Percentiles rank a stretch among this genome's conserved stretches.
phyloP scores from a whole-genome alignment of 371 early-diverging fungal genomes.

The Fennellomyces sp. region DNA sequence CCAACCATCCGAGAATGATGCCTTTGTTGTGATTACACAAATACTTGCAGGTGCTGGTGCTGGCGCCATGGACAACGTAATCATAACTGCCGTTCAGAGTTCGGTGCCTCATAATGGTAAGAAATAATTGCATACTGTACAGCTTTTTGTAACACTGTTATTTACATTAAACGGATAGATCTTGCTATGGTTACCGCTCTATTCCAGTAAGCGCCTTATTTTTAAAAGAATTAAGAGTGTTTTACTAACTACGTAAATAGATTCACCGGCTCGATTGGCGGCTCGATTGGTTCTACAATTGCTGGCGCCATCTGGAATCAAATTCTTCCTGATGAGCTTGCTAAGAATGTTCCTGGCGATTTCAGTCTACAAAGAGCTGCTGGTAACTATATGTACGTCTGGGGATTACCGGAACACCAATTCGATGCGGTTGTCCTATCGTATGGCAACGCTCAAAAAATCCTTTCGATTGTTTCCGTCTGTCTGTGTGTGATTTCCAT shows the following conservation, averaged over 20 bases:
- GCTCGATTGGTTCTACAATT: slow-evolving; percentile 27
- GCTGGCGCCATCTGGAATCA: slow-evolving; percentile 44
- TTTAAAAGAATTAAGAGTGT: too few relatives aligned
- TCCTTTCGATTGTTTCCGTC: slow-evolving; percentile 31
- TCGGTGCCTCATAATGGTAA: slow-evolving; percentile 38
- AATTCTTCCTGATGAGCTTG: slow-evolving; percentile 33
- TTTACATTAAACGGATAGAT: too few relatives aligned
- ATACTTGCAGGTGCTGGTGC: slow-evolving; percentile 39
- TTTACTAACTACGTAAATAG: too few relatives aligned
- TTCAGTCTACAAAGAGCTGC: slow-evolving; percentile 20
- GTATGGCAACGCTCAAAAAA: slow-evolving; percentile 33
- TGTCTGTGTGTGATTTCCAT: slow-evolving; percentile 26
- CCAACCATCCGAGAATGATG: slow-evolving; percentile 26
- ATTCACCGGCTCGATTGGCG: slow-evolving; percentile 33
- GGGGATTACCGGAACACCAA: slow-evolving; percentile 25
- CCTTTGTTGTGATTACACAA: slow-evolving; percentile 38
- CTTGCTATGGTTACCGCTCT: slow-evolving; percentile 38
- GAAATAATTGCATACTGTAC: neutral
- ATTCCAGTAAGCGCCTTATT: slow-evolving; percentile 12
- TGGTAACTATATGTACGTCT: slow-evolving; percentile 27
- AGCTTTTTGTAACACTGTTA: too few relatives aligned
- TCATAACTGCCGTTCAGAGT: slow-evolving; percentile 39
- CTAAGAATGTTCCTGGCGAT: slow-evolving; percentile 40
- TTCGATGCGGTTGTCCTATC: slow-evolving; percentile 23
- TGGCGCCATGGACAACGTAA: slow-evolving; percentile 35